phyloP scores from a whole-genome alignment of 345 rosid genomes.

The Boechera retrofracta region DNA sequence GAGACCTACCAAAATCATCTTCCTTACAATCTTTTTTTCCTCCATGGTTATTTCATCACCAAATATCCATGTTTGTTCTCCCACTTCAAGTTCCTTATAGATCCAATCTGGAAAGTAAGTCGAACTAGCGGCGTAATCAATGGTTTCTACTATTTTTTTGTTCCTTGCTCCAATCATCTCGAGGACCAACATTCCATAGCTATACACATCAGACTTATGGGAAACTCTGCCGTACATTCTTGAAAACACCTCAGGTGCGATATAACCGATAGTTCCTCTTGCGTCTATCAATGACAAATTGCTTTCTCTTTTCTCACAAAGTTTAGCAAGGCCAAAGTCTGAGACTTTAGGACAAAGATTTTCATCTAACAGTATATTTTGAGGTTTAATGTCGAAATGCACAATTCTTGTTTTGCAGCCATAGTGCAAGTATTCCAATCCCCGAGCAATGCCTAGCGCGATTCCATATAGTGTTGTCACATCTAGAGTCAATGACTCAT shows the following conservation, averaged over 20 bases:
- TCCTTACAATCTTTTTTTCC: not conserved
- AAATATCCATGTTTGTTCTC: not conserved
- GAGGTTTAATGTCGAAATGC: slow-evolving; percentile 66
- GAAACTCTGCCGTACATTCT: not conserved
- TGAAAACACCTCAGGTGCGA: slow-evolving; percentile 6
- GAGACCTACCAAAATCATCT: not conserved
- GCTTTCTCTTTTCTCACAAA: slow-evolving; percentile 50
- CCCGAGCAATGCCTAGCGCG: slow-evolving; percentile 4
- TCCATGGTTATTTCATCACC: not conserved
- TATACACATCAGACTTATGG: slow-evolving; percentile 12
- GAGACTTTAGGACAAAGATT: slow-evolving; percentile 61
- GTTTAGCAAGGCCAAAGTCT: slow-evolving; percentile 71
- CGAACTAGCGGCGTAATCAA: not conserved
- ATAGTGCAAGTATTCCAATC: slow-evolving; percentile 25
- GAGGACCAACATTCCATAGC: slow-evolving; percentile 25
- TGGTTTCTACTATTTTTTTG: not conserved
- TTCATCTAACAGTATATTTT: slow-evolving; percentile 60
- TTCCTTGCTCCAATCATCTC: slow-evolving; percentile 25
- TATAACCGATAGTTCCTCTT: slow-evolving; percentile 27
- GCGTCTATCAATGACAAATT: not conserved
- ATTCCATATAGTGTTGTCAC: slow-evolving; percentile 5
- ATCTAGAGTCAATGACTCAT: not conserved
- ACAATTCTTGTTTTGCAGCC: slow-evolving; percentile 49
- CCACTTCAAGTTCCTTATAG: slow-evolving; percentile 9
- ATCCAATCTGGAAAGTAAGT: slow-evolving; percentile 18